Base-by-base conservation (phyloP, 768 basidiomycete genomes). In the Coprinopsis sp. region DNA sequence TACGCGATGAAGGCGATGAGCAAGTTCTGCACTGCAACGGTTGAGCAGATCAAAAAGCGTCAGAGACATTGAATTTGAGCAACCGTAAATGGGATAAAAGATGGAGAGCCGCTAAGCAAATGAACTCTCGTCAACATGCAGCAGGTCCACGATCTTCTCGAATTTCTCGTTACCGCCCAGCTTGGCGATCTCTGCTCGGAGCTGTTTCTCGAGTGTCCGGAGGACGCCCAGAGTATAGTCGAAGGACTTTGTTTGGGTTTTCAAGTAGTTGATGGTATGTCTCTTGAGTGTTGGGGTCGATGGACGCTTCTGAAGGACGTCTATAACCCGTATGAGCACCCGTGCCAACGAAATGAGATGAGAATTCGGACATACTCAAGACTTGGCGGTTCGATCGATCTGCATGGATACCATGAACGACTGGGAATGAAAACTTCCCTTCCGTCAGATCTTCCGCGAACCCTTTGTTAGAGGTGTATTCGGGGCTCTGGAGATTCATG, bases 401-500 rank as follows among this genome's bases (percentile, higher is more conserved):
- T 6, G 87, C 78, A 24, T 87, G 82, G 37, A 97, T 84, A 16
- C 87, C 83, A 62, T 97, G 95, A 1, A 98, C 84, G 25, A 97
- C 75, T 0, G 93, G 94, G 67, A 98, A 98, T 3, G 91, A 94
- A 70, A 98, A 98, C 64, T 98, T 98, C 6, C 95, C 95, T 67
- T 97, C 95, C 0, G 90, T 86, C 12, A 98, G 71, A 60, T 98
- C 95, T 64, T 98, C 94, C 0, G 88, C 89, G 62, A 90, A 95
- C 2, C 87, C 87, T 60, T 90, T 90, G 61, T 85, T 88, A 33
- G 78, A 77, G 2, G 82, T 70, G 58, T 97, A 97, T 91, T 93
- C 81, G 14, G 78, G 76, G 38, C 88, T 91, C 58, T 94, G 84
- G 21, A 97, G 68, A 57, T 97, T 97, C 88, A 95, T 91, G 37